Percentiles rank a stretch among this genome's conserved stretches.
phyloP scores from a whole-genome alignment of 352 stramenopile genomes.

The Phytopythium mirpurense region DNA sequence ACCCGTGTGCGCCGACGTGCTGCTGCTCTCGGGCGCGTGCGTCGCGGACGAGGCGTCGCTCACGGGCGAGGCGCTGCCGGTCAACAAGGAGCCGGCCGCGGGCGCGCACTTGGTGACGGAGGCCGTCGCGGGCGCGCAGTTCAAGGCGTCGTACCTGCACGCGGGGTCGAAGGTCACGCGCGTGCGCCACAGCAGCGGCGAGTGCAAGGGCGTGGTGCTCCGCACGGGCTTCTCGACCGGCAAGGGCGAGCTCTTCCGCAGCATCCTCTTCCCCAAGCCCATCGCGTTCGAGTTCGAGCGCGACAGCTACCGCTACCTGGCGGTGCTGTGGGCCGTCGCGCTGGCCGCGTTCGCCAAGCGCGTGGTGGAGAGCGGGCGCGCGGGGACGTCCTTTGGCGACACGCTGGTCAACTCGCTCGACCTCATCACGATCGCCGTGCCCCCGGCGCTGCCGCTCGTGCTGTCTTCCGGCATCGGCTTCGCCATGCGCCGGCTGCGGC shows the following conservation, averaged over 20 bases:
- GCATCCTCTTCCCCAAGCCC: conserved; percentile 30
- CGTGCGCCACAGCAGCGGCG: conserved; percentile 13
- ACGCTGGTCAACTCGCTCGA: conserved; percentile 33
- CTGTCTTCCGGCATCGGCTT: conserved; percentile 66
- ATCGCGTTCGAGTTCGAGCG: conserved; percentile 34
- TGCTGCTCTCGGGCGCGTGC: conserved; percentile 39
- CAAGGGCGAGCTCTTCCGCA: conserved; percentile 39
- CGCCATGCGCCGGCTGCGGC: conserved; percentile 40
- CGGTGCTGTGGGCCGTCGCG: conserved; percentile 21
- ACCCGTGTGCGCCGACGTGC: conserved; percentile 34
- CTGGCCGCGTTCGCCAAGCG: conserved; percentile 29
- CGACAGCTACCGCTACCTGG: conserved; percentile 44
- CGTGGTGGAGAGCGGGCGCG: conserved; percentile 12
- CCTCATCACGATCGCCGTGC: conserved; percentile 45
- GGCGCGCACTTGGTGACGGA: conserved; percentile 23
- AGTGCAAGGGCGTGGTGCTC: conserved; percentile 28
- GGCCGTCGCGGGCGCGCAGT: conserved; percentile 12
- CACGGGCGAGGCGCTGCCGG: conserved; percentile 36
- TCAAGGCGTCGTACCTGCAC: conserved; percentile 25
- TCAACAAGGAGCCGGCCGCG: conserved; percentile 22
- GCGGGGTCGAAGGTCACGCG: conserved; percentile 27
- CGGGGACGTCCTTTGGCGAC: conserved; percentile 12
- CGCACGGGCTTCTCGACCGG: conserved; percentile 41
- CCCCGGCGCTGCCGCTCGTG: conserved; percentile 45
- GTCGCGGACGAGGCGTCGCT: conserved; percentile 45